Percentiles rank a stretch among this genome's conserved stretches.
Conservation (phyloP, 2,329 filamentous ascomycete genomes). For the Pseudogymnoascus sp. region DNA sequence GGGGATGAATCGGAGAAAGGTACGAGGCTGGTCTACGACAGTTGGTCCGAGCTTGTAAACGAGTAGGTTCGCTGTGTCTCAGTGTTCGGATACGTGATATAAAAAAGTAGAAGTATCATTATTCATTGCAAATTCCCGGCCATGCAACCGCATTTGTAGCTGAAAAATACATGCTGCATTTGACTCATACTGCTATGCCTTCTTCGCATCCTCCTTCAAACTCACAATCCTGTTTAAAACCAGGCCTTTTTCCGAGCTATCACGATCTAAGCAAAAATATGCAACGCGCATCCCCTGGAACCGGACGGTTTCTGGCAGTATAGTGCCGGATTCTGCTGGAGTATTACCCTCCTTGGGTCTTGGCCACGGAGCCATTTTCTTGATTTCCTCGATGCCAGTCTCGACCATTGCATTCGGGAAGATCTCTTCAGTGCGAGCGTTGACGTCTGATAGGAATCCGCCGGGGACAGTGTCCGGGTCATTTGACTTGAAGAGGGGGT, state of each 20-base stretch:
- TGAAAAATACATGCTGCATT: too few relatives aligned
- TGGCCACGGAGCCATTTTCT: conserved; percentile 68
- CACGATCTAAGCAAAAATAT: conserved; percentile 58
- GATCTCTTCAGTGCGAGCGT: conserved; percentile 74
- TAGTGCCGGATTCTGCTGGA: conserved; percentile 48
- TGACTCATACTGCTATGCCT: conserved; percentile 26
- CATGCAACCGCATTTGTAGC: too few relatives aligned
- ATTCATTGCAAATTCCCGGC: too few relatives aligned
- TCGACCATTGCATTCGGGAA: conserved; percentile 74
- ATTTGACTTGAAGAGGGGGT: conserved; percentile 76
- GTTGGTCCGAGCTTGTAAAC: too few relatives aligned
- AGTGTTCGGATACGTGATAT: too few relatives aligned
- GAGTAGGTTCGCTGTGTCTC: too few relatives aligned
- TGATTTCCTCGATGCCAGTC: conserved; percentile 72
- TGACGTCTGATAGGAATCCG: conserved; percentile 77
- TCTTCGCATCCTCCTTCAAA: conserved; percentile 75
- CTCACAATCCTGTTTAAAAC: conserved; percentile 87
- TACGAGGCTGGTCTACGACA: too few relatives aligned
- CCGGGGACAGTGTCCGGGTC: conserved; percentile 70
- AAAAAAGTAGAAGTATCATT: too few relatives aligned
- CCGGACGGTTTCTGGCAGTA: conserved; percentile 64
- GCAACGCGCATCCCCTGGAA: conserved; percentile 82
- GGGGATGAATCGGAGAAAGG: too few relatives aligned
- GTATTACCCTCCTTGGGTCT: conserved; percentile 50
- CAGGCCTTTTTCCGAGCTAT: conserved; percentile 68